Evolutionary conservation across 1,284 basidiomycete species (phyloP), one percentile per base, ranked within the genome.

Genomic region (Rhodotorula sp.): DNA sequence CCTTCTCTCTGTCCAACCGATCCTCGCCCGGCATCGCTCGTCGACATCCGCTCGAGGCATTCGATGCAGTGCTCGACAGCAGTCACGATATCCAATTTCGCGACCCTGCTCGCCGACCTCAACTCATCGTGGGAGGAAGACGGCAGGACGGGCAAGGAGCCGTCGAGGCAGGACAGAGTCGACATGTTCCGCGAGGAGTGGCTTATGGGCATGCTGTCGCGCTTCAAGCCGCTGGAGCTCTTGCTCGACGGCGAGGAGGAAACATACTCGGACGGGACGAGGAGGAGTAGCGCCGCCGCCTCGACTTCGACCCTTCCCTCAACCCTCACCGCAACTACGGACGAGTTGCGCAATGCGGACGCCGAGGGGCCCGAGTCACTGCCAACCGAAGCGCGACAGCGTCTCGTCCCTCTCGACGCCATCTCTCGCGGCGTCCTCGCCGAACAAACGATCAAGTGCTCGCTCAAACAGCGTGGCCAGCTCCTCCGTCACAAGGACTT

Each of bases 401-500:
- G 28, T 15, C 31, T 37, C 52, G 11, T 63, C 28, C 64, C 68
- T 0, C 52, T 46, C 37, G 68, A 69, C 28, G 28, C 68, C 26
- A 24, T 64, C 10, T 51, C 47, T 37, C 57, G 61, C 44, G 70
- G 70, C 20, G 26, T 67, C 62, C 40, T 72, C n/a, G 67, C 67
- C 24, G 70, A 72, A 28, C 24, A 53, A 28, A 64, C 64, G 20
- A 67, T 72, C 64, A 67, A 69, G 20, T 30, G 31, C 28, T 24
- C 31, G 28, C 59, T 72, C 22, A 11, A 10, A 1, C 26, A 22
- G 11, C 8, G 24, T 9, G 26, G 56, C 2, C n/a, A 37, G 22
- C 62, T 69, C 31, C 34, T 72, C 52, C 30, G 30, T 8, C 64
- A 69, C 59, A 11, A 34, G 13, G 60, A 69, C 56, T 62, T 40